Evolutionary conservation across 257 asterid genomes (phyloP), one percentile per base, ranked within the genome.

Genomic region (Solanum raphanifolium): DNA sequence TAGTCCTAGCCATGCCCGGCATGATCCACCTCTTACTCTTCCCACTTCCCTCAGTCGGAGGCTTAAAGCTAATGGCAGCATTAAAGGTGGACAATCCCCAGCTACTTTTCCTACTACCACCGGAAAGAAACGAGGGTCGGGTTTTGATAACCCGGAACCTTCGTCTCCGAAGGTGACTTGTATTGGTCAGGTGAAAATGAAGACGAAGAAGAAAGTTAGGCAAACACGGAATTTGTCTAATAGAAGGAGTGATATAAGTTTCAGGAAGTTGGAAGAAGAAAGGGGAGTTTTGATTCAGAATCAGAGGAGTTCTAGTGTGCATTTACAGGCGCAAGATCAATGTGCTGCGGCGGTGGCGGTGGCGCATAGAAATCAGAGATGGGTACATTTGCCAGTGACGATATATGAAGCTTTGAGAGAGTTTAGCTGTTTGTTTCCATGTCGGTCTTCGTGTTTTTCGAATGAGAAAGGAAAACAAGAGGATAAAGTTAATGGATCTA

Each of bases 141-240:
- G 73, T 1, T 94, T 92, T 55, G 99, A 97, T 11, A 96, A 95
- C 88, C 98, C 97, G 0, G 99, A 97, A 87, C 99, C 99, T 1
- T 93, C 99, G 87, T 97, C 99, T 4, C 99, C 99, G 2, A 97
- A 97, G 79, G 99, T 97, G 25, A 97, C 99, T 16, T 97, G 99
- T 90, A 97, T 97, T 43, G 99, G 99, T 6, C 99, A 97, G 43
- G 99, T 97, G 7, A 91, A 98, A 27, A 98, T 97, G 38, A 97
- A 97, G 89, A 92, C 96, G 21, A 97, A 95, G 95, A 95, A 95
- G 68, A 95, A 94, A 84, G 95, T 87, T 21, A 92, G 92, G 90
- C 98, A 94, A 29, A 89, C 89, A 6, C 89, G 99, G 35, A 94
- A 94, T 66, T 91, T 95, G 65, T 95, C 99, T 3, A 89, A 88